A percentile compares a stretch with the other conserved stretches of the same genome.
Conservation (phyloP, 2,329 filamentous ascomycete genomes). For the Celoporthe dispersa region DNA sequence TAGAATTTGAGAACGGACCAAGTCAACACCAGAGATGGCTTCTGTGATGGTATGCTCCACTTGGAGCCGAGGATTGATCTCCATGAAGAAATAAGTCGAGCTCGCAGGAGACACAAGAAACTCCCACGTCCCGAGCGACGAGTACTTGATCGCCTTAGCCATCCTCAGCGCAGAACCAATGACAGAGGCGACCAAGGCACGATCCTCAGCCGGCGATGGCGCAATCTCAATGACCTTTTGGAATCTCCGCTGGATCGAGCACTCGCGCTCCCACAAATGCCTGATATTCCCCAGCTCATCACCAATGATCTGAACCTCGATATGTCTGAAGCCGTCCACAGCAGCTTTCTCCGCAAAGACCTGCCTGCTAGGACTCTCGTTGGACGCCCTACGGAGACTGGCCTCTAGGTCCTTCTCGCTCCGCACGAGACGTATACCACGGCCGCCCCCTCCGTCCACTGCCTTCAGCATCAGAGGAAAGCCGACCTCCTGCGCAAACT, state of each 20-base stretch:
- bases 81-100: slow-evolving; percentile 60
- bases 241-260: slow-evolving; percentile 62
- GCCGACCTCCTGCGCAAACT: slow-evolving; percentile 7
- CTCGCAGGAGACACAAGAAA: slow-evolving; percentile 59
- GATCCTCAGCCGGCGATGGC: slow-evolving; percentile 53
- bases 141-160: slow-evolving; percentile 53
- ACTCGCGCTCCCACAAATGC: slow-evolving; percentile 65
- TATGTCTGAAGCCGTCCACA: slow-evolving; percentile 51
- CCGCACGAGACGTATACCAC: slow-evolving; percentile 61
- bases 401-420: slow-evolving; percentile 48
- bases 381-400: slow-evolving; percentile 53
- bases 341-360: slow-evolving; percentile 14
- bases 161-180: slow-evolving; percentile 29
- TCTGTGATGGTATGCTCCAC: slow-evolving; percentile 68
- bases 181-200: slow-evolving; percentile 44
- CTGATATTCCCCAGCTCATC: slow-evolving; percentile 55
- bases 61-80: slow-evolving; percentile 64
- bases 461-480: slow-evolving; percentile 52
- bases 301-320: slow-evolving; percentile 65
- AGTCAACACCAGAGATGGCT: slow-evolving; percentile 55
- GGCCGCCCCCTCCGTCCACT: slow-evolving; percentile 65
- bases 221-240: slow-evolving; percentile 66
- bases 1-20: slow-evolving; percentile 59
- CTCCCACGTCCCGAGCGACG: slow-evolving; percentile 67
- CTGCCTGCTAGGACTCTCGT: slow-evolving; percentile 61